Base-by-base conservation (phyloP, 139 green algal genomes). In the Micromonas commoda region DNA sequence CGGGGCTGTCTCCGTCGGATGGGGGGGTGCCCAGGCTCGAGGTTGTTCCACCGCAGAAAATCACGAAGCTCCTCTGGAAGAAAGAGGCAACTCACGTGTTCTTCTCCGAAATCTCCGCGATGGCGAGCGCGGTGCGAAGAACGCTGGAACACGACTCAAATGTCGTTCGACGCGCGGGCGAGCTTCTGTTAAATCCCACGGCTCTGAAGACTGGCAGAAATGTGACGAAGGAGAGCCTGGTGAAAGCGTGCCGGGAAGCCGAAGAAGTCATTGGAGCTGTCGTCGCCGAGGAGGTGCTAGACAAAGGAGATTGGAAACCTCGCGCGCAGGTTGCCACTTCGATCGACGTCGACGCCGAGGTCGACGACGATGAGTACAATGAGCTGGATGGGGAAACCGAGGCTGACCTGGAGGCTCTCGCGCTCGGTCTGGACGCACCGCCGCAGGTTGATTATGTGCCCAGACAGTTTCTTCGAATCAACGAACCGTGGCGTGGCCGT, bases 401-500 rank as follows among this genome's bases (percentile, higher is more conserved):
- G 20, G 68, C 2, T 3, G 34, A 61, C 2, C 20, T 35, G 0
- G 35, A 75, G 4, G 68, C 52, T 20, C 31, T 1, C 21, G 3
- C 34, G 16, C 35, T 38, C 3, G 68, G 21, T 16, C 4, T n/a
- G 1, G 68, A 75, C 38, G 26, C n/a, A 26, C 38, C 68, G 13
- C 21, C 37, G 23, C 29, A 3, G 5, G 24, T 75, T 13, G 20
- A 26, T 2, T 29, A 64, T 32, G 31, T 75, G 21, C 68, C 68
- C 21, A 4, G 23, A 6, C 34, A n/a, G n/a, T 75, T 75, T 32
- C 21, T 24, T 23, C 53, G 52, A 23, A 28, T 61, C n/a, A 67
- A 78, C 33, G 71, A 78, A 3, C 53, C 28, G 23, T 78, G 71
- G 71, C 52, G 71, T 26, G 71, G 71, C 2, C 52, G 71, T 13